A percentile compares a stretch with the other conserved stretches of the same genome.
Conservation (phyloP, 2,329 filamentous ascomycete genomes). For the Leptosphaerulina australis region DNA sequence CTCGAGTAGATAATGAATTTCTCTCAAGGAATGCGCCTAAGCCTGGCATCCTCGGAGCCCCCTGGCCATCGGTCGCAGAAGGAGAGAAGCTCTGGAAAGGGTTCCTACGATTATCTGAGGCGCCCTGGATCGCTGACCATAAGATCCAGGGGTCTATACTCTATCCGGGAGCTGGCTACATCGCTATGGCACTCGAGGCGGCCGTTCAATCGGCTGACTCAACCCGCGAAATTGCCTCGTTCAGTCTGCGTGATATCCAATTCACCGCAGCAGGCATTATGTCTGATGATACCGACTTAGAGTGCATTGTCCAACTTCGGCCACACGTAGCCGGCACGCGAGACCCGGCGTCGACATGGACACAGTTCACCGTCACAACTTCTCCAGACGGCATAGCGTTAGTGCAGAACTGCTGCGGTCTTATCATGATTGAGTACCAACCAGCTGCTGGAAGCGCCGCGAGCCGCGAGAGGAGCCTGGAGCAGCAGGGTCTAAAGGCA, state of each 20-base stretch:
- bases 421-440: neutral
- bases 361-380: neutral
- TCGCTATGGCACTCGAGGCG: constrained; percentile 28
- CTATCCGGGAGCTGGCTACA: constrained; percentile 21
- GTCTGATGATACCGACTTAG: neutral
- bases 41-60: constrained; percentile 25
- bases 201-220: constrained; percentile 14
- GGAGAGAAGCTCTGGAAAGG: constrained; percentile 33
- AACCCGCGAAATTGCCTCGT: neutral
- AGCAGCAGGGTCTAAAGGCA: neutral
- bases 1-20: neutral
- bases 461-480: neutral
- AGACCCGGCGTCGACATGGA: neutral
- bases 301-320: neutral
- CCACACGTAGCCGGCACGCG: neutral
- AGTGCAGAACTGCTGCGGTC: neutral
- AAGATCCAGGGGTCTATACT: constrained; percentile 30
- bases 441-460: neutral
- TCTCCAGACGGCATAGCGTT: neutral
- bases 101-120: constrained; percentile 29
- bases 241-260: neutral
- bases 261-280: neutral
- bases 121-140: constrained; percentile 30
- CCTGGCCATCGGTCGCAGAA: constrained; percentile 17
- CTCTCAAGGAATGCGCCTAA: constrained; percentile 6